Percentiles rank a stretch among this genome's conserved stretches.
Evolutionary conservation across 192 early-diverging fungal genomes (phyloP).

Genomic region (Phycomyces blakesleeanus): DNA sequence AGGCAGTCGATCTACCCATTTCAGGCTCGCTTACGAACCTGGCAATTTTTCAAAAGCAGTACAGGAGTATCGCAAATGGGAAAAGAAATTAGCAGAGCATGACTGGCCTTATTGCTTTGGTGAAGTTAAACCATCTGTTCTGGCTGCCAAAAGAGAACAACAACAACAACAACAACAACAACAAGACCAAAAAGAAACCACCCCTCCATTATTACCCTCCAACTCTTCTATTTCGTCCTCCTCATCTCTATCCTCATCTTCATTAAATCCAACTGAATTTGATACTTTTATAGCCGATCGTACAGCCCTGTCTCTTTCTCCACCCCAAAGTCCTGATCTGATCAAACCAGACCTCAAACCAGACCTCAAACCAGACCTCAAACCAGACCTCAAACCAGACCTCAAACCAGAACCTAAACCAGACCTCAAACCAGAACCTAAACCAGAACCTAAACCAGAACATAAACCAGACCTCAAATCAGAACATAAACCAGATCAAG

Average conservation of each 20-base stretch:
- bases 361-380: too few relatives aligned
- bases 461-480: too few relatives aligned
- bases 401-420: too few relatives aligned
- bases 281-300: background rate
- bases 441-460: too few relatives aligned
- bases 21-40: slow-evolving; percentile 77
- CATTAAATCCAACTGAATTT: background rate
- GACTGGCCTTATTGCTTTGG: slow-evolving; percentile 92
- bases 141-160: background rate
- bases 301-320: background rate
- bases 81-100: slow-evolving; percentile 56
- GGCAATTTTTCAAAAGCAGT: slow-evolving; percentile 72
- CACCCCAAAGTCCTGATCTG: background rate
- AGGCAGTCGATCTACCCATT: slow-evolving; percentile 64
- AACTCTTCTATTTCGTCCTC: background rate
- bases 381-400: too few relatives aligned
- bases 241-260: background rate
- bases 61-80: slow-evolving; percentile 70
- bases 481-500: too few relatives aligned
- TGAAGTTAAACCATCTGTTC: slow-evolving; percentile 27
- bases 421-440: too few relatives aligned
- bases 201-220: background rate
- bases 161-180: too few relatives aligned
- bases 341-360: too few relatives aligned
- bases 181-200: background rate